phyloP scores from a whole-genome alignment of 331 rosid species.

The Acacia pycnantha region DNA sequence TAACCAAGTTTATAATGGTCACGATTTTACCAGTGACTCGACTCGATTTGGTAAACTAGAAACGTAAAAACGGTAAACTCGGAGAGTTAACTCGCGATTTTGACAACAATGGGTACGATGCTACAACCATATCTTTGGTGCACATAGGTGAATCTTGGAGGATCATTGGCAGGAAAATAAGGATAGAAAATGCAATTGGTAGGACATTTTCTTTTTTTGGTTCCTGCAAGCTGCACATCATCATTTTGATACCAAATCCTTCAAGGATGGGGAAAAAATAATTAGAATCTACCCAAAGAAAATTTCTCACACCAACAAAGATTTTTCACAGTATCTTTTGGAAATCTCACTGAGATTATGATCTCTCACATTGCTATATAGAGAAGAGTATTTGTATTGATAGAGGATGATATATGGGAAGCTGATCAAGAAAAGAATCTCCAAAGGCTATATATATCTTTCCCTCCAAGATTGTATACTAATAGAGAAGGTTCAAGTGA shows the following conservation, averaged over 20 bases:
- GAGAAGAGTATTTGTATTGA: conserved; percentile 10
- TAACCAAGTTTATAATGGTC: too few relatives aligned
- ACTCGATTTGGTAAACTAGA: too few relatives aligned
- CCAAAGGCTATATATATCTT: conserved; percentile 39
- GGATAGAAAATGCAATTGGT: conserved; percentile 71
- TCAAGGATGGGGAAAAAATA: not conserved
- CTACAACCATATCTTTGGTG: conserved; percentile 74
- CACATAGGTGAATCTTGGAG: conserved; percentile 65
- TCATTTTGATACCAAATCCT: conserved; percentile 25
- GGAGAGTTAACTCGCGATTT: too few relatives aligned
- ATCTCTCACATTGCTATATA: not conserved
- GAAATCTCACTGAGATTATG: conserved; percentile 38
- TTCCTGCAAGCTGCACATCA: conserved; percentile 88
- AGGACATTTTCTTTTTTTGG: conserved; percentile 70
- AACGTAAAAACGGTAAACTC: too few relatives aligned
- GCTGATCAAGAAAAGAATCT: not conserved
- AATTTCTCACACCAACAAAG: not conserved
- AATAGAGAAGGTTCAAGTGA: not conserved
- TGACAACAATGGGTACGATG: too few relatives aligned
- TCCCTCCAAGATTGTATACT: not conserved
- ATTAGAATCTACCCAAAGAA: conserved; percentile 11
- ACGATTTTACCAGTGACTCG: too few relatives aligned
- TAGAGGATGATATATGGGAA: not conserved
- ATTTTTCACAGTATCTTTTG: conserved; percentile 24
- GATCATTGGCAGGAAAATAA: conserved; percentile 52